Evolutionary conservation across 2,329 filamentous ascomycete species (phyloP), one percentile per base, ranked within the genome.

Genomic region (Aspergillus novoparasiticus): DNA sequence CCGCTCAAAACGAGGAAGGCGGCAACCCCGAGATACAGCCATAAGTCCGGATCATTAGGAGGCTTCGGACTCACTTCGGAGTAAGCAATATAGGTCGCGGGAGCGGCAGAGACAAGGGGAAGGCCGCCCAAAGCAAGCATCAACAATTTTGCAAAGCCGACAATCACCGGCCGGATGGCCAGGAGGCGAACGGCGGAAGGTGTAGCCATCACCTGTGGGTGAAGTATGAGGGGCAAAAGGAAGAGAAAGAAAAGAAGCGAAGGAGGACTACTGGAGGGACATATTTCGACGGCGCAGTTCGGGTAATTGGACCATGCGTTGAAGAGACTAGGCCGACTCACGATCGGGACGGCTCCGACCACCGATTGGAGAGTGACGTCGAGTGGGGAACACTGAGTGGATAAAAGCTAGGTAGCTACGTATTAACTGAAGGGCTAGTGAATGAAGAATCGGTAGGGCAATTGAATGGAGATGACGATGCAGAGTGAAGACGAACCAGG

Each of bases 1-100:
- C 95, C 95, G 0, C 92, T 85, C 64, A 98, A 82, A 11, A 98
- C 95, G 61, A 99, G 85, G 28, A 88, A 85, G 64, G 92, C 86
- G 21, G 94, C 96, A 34, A 93, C 84, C 61, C 89, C 83, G 66
- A 95, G 85, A 73, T 97, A 93, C 53, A 94, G 82, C 91, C 92
- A 96, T 69, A 96, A 81, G 57, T 86, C 85, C 9, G 88, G 85
- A 65, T 90, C 89, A 28, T 85, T 81, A 9, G 80, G 77, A 60
- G 87, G 82, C 65, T 84, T 82, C 41, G 80, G 82, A 60, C 83
- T 77, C 53, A 83, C 78, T 64, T 65, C 63, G 39, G 58, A 63
- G 68, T 59, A 65, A 61, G 39, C 63, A 60, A 67, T 23, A 64
- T 63, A 53, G 63, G 60, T 59, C 61, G 59, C 68, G 65, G 81